Evolutionary conservation across 1,139 yeast species (phyloP).

Genomic region (Schizosaccharomyces versatilis): DNA sequence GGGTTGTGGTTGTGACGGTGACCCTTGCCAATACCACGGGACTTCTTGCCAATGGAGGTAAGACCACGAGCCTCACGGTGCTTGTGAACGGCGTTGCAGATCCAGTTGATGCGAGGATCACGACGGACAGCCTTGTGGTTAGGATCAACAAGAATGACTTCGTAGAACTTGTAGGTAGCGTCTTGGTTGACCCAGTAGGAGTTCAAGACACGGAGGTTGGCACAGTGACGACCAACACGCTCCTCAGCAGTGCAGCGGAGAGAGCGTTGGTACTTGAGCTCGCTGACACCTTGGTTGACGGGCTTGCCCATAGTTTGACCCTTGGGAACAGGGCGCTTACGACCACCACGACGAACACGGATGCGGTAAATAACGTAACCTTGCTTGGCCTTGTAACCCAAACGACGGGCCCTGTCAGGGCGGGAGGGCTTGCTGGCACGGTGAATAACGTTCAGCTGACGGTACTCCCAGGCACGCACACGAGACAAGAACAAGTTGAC

Average conservation of each 20-base stretch:
- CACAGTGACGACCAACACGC: slow-evolving; percentile 97
- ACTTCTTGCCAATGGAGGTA: slow-evolving; percentile 30
- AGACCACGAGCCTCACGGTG: slow-evolving; percentile 99
- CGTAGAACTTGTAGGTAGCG: slow-evolving; percentile 97
- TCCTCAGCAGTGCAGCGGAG: slow-evolving; percentile 97
- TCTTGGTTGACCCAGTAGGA: slow-evolving; percentile 99
- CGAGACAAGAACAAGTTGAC: slow-evolving; percentile 32
- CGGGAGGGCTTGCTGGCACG: slow-evolving; percentile 97
- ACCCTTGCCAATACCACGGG: slow-evolving; percentile 95
- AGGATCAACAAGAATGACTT: slow-evolving; percentile 93
- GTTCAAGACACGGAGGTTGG: slow-evolving; percentile 97
- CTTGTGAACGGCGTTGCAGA: slow-evolving; percentile 97
- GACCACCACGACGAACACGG: slow-evolving; percentile 99
- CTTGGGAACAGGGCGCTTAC: slow-evolving; percentile 99
- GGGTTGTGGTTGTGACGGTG: slow-evolving; percentile 99
- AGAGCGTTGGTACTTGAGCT: slow-evolving; percentile 97
- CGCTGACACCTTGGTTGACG: slow-evolving; percentile 99
- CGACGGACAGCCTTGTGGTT: slow-evolving; percentile 97
- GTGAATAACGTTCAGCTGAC: slow-evolving; percentile 97
- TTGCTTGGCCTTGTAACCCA: slow-evolving; percentile 99
- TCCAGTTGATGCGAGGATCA: slow-evolving; percentile 99
- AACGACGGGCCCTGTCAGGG: slow-evolving; percentile 99
- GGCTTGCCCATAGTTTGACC: slow-evolving; percentile 99
- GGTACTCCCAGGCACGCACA: slow-evolving; percentile 99
- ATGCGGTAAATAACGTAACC: slow-evolving; percentile 96